Base-by-base conservation (phyloP, 2,329 filamentous ascomycete species). In the Colletotrichum sp. region DNA sequence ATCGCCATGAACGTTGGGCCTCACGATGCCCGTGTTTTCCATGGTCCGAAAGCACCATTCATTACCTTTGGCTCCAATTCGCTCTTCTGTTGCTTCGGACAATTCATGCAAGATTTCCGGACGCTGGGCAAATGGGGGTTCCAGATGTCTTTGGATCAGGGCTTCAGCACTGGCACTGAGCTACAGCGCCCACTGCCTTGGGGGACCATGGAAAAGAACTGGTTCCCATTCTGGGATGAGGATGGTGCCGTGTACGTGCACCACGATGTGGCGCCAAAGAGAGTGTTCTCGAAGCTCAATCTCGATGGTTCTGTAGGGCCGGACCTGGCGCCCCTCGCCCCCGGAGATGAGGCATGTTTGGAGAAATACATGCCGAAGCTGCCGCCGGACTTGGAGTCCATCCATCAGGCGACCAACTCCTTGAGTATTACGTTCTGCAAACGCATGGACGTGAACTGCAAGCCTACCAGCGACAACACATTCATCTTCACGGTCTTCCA, bases 381-480 rank as follows among this genome's bases (percentile, higher is more conserved):
- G 1, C 79, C 79, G 1, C 76, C 79, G 0, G 75, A 83, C 5
- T 76, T 84, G 26, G 88, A 90, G 79, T 88, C 85, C 0, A 87
- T 92, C 34, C 91, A 92, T 79, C 91, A 93, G 80, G 88, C 91
- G 8, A 92, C 90, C 24, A 93, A 93, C 80, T 90, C 90, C 3
- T 84, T 92, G 1, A 82, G 86, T 2, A 82, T 92, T 48, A 92
- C 90, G 4, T 83, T 92, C 68, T 92, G 91, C 82, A 82, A 83
- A 10, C 85, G 88, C 3, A 77, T 82, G 3, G 89, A 92, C 59
- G 78, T 82, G 0, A 69, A 22, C 0, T 92, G 91, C 79, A 65
- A 80, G 1, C 81, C 85, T 0, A 82, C 83, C 59, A 83, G 85
- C 8, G 77, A 76, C 24, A 92, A 92, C 78, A 92, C 91, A 0